phyloP scores from a whole-genome alignment of 1,284 basidiomycete species.

The Wallemia mellicola region DNA sequence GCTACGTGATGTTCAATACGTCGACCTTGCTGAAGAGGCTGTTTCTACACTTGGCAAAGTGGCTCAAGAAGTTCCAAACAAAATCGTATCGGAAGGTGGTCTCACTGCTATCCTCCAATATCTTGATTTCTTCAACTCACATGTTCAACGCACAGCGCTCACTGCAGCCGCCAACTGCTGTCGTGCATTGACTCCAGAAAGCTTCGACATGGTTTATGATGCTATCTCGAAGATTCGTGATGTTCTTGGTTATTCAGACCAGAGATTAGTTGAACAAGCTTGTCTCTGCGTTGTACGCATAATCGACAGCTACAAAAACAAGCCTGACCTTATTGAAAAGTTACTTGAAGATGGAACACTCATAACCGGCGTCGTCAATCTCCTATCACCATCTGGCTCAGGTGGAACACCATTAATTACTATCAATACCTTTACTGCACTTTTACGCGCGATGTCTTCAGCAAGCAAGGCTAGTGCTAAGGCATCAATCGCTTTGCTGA shows the following conservation, averaged over 20 bases:
- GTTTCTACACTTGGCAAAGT: constrained; percentile 88
- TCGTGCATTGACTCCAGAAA: constrained; percentile 54
- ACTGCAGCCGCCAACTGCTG: constrained; percentile 88
- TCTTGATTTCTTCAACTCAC: constrained; percentile 87
- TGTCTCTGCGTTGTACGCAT: constrained; percentile 73
- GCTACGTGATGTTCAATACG: constrained; percentile 76
- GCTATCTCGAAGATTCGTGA: constrained; percentile 78
- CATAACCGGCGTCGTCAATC: constrained; percentile 48
- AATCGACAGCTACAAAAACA: constrained; percentile 54
- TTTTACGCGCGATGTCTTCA: constrained; percentile 59
- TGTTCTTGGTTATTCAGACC: constrained; percentile 64
- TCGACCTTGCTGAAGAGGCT: constrained; percentile 85
- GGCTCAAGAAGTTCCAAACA: constrained; percentile 73
- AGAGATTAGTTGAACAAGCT: constrained; percentile 73
- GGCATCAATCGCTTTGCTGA: constrained; percentile 51
- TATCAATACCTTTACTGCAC: constrained; percentile 51
- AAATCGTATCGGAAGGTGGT: constrained; percentile 78
- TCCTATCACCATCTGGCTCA: constrained; percentile 49
- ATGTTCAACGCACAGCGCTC: constrained; percentile 79
- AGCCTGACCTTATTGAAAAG: constrained; percentile 41
- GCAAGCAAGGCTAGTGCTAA: constrained; percentile 58
- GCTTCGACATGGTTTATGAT: constrained; percentile 55
- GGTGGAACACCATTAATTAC: constrained; percentile 38
- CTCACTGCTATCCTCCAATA: constrained; percentile 67
- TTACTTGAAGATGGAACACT: constrained; percentile 45